phyloP scores from a whole-genome alignment of 2,329 filamentous ascomycete species.

The Phaeosphaeria sp. region DNA sequence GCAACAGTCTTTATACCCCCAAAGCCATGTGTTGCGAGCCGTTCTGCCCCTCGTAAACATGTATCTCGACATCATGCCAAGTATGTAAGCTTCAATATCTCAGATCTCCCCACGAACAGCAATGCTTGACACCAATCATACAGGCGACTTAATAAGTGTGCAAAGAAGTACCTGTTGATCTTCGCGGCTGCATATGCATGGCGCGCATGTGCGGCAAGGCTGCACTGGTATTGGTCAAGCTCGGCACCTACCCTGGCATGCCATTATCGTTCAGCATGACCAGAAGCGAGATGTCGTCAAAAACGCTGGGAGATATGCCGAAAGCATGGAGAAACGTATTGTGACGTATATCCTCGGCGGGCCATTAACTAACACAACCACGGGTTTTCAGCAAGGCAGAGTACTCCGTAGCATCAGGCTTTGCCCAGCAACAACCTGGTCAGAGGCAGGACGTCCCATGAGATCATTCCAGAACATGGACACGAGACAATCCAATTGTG shows the following conservation, averaged over 20 bases:
- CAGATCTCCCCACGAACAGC: neutral
- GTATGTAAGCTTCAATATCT: neutral
- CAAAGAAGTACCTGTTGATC: slow-evolving; percentile 14
- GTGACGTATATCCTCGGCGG: too few species aligned
- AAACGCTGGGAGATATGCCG: neutral
- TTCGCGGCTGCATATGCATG: slow-evolving; percentile 14
- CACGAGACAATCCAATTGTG: too few species aligned
- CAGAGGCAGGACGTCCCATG: too few species aligned
- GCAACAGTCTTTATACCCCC: neutral
- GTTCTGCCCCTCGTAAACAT: neutral
- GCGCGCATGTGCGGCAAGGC: slow-evolving; percentile 16
- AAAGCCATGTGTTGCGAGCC: neutral
- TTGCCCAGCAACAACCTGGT: too few species aligned
- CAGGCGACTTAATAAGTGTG: slow-evolving; percentile 13
- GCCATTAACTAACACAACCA: too few species aligned
- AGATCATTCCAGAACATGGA: too few species aligned
- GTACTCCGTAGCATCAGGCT: too few species aligned
- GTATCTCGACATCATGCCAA: slow-evolving; percentile 5
- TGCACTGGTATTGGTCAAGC: slow-evolving; percentile 12
- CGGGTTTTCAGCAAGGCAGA: too few species aligned
- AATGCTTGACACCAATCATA: slow-evolving; percentile 6
- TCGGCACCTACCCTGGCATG: neutral
- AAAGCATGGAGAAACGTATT: neutral
- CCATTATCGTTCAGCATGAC: neutral
- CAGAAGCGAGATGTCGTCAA: neutral